A percentile compares a stretch with the other conserved stretches of the same genome.
Conservation (phyloP, 1,139 yeast species). For the Kodamaea ohmeri region DNA sequence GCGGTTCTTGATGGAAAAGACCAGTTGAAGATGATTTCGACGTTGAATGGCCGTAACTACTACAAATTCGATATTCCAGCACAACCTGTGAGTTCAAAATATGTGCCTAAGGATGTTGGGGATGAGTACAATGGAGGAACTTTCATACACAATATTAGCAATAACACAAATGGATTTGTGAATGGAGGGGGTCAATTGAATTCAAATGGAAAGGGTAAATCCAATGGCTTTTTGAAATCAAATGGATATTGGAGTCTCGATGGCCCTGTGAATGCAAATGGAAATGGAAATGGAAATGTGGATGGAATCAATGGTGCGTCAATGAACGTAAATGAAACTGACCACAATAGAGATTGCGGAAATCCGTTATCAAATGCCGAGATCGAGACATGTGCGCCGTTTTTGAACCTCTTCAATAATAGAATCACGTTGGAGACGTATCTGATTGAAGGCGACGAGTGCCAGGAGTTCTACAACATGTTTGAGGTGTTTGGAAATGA, state of each 20-base stretch:
- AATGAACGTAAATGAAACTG: background rate
- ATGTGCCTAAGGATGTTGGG: conserved; percentile 6
- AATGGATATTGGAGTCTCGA: too few relatives aligned
- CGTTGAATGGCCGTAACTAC: conserved; percentile 42
- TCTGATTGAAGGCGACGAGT: conserved; percentile 16
- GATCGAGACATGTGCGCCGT: conserved; percentile 63
- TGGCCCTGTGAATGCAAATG: background rate
- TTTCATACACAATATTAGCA: too few relatives aligned
- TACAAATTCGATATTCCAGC: conserved; percentile 47
- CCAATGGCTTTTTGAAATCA: too few relatives aligned
- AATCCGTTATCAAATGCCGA: conserved; percentile 59
- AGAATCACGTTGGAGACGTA: conserved; percentile 34
- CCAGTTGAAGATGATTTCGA: conserved; percentile 41
- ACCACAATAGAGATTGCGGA: conserved; percentile 2
- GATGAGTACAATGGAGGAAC: conserved; percentile 1
- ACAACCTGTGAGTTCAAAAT: conserved; percentile 14
- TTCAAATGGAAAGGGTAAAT: too few relatives aligned
- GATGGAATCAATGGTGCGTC: too few relatives aligned
- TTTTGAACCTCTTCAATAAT: conserved; percentile 47
- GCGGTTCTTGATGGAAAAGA: conserved; percentile 37
- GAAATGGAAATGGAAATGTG: background rate
- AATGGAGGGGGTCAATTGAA: too few relatives aligned
- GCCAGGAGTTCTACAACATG: conserved; percentile 14
- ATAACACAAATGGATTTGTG: too few relatives aligned
- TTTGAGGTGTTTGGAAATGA: conserved; percentile 22